Evolutionary conservation across 305 asterid genomes (phyloP), one percentile per base, ranked within the genome.

Genomic region (Withania somnifera): DNA sequence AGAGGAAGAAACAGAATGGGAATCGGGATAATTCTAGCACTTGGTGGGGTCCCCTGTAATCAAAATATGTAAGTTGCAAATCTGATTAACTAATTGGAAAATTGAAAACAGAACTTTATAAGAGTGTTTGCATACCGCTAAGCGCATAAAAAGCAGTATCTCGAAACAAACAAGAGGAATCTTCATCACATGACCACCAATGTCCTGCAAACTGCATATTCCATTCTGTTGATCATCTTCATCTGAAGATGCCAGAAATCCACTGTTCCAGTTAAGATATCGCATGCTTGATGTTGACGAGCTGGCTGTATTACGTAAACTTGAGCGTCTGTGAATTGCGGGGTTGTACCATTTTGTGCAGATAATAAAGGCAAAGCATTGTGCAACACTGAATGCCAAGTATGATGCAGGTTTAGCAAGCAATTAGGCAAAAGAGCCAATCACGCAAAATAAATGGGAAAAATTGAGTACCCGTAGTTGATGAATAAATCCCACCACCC

Each of bases 401-500:
- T 80, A 84, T 51, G 32, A 20, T 36, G 61, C 50, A 66, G 20
- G 69, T 83, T 78, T 76, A 85, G 80, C 79, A 88, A 76, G 87
- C 79, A 77, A 53, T 54, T 56, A 34, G 32, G 26, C 26, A 24
- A 17, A 53, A 81, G 30, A 20, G 66, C 11, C 67, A 78, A 79
- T 64, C 26, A 50, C 11, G 28, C 20, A 19, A 7, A n/a, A 54
- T 54, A 50, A 50, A 47, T 81, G 50, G 38, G 52, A 32, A 20
- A 8, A 1, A 19, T 67, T 61, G 52, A 54, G 76, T 90, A 96
- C 99, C 99, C 97, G 69, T 91, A 96, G 88, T 93, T 96, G 86
- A 94, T 92, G 80, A 94, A 96, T 66, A 96, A 90, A 90, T 94
- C 99, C 99, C 98, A 96, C 99, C 99, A 96, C 80, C 99, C 98